phyloP scores from a whole-genome alignment of 306 rosid genomes.

The Glycine latifolia region DNA sequence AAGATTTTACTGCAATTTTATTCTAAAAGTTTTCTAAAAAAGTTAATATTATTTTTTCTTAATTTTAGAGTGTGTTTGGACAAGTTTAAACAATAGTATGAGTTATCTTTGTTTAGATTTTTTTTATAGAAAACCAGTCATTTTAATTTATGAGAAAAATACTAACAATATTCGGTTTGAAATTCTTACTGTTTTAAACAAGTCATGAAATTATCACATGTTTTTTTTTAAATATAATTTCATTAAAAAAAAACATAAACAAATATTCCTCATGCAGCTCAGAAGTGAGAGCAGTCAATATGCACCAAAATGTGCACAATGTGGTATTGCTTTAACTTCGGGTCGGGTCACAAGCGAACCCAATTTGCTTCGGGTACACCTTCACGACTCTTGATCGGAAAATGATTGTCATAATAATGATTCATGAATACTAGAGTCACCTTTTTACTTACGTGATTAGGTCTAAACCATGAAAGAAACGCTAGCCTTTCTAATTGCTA shows the following conservation, averaged over 20 bases:
- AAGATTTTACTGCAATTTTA: no score
- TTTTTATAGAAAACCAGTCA: not conserved
- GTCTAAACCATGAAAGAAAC: conserved; percentile 28
- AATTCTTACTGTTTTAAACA: not conserved
- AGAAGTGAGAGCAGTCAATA: not conserved
- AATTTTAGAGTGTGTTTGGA: no score
- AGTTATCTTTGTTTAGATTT: no score
- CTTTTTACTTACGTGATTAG: conserved; percentile 32
- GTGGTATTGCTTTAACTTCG: not conserved
- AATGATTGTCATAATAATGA: conserved; percentile 43
- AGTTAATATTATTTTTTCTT: no score
- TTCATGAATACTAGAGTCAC: conserved; percentile 31
- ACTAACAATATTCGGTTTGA: not conserved
- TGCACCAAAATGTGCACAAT: not conserved
- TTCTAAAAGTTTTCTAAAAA: no score
- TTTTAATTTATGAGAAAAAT: not conserved
- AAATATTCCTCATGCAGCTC: not conserved
- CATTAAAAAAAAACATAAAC: not conserved
- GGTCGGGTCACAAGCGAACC: not conserved
- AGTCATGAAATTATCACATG: not conserved
- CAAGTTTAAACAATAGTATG: no score
- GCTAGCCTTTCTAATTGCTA: conserved; percentile 24
- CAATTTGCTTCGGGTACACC: conserved; percentile 33
- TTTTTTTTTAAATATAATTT: not conserved
- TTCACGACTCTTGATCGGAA: not conserved